Percentiles rank a stretch among this genome's conserved stretches.
Evolutionary conservation across 768 basidiomycete genomes (phyloP).

Genomic region (Lactarius quietus): DNA sequence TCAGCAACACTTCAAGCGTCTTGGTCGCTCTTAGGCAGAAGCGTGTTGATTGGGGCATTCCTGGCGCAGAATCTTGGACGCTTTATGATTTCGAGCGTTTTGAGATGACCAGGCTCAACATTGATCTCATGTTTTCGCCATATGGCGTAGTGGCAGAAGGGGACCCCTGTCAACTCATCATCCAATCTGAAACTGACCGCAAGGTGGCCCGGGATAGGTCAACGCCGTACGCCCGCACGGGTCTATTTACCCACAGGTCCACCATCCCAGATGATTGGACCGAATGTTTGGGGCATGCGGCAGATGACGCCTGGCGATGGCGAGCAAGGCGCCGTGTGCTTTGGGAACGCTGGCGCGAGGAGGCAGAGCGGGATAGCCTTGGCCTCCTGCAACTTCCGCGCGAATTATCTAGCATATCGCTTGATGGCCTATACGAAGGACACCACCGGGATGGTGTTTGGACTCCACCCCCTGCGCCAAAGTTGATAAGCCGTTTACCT

Average conservation of each 20-base stretch:
- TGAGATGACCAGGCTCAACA: slow-evolving; percentile 20
- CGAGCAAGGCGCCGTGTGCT: slow-evolving; percentile 25
- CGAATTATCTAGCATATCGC: slow-evolving; percentile 18
- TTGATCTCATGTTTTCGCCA: slow-evolving; percentile 23
- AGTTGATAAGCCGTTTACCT: slow-evolving; percentile 10
- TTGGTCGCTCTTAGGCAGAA: slow-evolving; percentile 18
- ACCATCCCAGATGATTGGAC: slow-evolving; percentile 21
- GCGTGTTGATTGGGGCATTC: slow-evolving; percentile 17
- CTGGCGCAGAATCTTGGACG: slow-evolving; percentile 19
- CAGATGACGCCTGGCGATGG: slow-evolving; percentile 20
- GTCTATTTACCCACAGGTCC: background rate
- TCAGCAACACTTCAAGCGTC: background rate
- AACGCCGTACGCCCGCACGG: background rate
- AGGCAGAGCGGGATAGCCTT: slow-evolving; percentile 22
- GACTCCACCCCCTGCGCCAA: slow-evolving; percentile 24
- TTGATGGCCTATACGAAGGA: slow-evolving; percentile 11
- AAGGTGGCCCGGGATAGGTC: background rate
- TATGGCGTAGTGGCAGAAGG: slow-evolving; percentile 16
- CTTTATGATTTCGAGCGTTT: slow-evolving; percentile 24
- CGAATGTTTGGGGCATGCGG: slow-evolving; percentile 12
- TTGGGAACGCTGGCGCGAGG: slow-evolving; percentile 22
- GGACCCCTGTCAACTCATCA: slow-evolving; percentile 21
- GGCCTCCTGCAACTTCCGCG: slow-evolving; percentile 13
- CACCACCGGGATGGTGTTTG: slow-evolving; percentile 6
- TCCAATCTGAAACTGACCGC: slow-evolving; percentile 14